A percentile compares a stretch with the other conserved stretches of the same genome.
phyloP scores from a whole-genome alignment of 2,329 filamentous ascomycete genomes.

The Cladophialophora immunda region DNA sequence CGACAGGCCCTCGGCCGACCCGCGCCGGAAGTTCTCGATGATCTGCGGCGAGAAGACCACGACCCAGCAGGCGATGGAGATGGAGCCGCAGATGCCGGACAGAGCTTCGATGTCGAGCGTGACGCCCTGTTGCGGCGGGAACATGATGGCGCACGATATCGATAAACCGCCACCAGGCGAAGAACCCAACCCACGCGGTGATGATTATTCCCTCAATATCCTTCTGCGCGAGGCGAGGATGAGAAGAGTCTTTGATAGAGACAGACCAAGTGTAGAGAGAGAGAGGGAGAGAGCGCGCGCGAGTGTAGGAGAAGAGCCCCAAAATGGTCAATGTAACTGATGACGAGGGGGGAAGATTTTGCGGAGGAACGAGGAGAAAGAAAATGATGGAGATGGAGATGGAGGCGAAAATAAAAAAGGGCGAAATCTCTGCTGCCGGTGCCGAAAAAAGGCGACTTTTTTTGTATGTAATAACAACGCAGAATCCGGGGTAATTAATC shows the following conservation, averaged over 20 bases:
- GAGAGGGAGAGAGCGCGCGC: neutral
- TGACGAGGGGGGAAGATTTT: neutral
- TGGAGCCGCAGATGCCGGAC: conserved; percentile 91
- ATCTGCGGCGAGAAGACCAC: conserved; percentile 98
- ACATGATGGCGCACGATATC: conserved; percentile 36
- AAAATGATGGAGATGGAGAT: neutral
- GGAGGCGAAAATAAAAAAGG: neutral
- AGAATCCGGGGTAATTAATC: conserved; percentile 6
- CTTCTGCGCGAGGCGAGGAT: neutral
- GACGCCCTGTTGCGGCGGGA: conserved; percentile 49
- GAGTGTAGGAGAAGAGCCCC: neutral
- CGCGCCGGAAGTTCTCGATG: conserved; percentile 87
- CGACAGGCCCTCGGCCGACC: conserved; percentile 86
- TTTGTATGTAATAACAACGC: neutral
- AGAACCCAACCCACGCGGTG: neutral
- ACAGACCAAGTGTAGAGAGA: neutral
- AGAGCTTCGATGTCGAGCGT: conserved; percentile 88
- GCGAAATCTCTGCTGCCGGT: conserved; percentile 15
- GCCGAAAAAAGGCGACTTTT: conserved; percentile 1
- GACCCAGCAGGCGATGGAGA: conserved; percentile 97
- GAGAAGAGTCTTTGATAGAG: neutral
- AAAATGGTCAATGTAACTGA: neutral
- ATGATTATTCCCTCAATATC: neutral
- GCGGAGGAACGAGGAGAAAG: neutral
- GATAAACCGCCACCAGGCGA: neutral